Percentiles rank a stretch among this genome's conserved stretches.
Evolutionary conservation across 768 basidiomycete genomes (phyloP).

Genomic region (Coprinopsis marcescibilis): DNA sequence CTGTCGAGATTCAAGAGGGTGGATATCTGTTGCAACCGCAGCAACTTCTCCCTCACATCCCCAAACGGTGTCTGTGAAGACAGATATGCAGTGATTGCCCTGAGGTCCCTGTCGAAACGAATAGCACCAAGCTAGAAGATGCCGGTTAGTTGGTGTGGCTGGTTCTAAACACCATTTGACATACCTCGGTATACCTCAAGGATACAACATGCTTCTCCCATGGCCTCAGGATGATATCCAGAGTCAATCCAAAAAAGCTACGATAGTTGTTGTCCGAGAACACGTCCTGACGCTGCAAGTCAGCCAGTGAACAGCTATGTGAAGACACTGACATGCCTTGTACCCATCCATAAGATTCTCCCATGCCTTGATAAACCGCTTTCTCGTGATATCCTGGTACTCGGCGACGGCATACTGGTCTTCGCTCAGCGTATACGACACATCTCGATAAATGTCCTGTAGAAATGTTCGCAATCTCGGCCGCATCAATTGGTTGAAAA

Average conservation of each 20-base stretch:
- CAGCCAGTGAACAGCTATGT: constrained; percentile 2
- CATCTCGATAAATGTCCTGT: constrained; percentile 84
- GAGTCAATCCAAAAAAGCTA: constrained; percentile 74
- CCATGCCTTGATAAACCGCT: constrained; percentile 89
- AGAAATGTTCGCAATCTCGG: constrained; percentile 82
- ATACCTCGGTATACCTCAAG: constrained; percentile 83
- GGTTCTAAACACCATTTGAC: constrained; percentile 14
- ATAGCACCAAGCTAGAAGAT: constrained; percentile 80
- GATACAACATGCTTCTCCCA: constrained; percentile 88
- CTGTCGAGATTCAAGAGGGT: constrained; percentile 85
- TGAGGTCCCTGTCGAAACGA: constrained; percentile 88
- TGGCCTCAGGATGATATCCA: constrained; percentile 86
- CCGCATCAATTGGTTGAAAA: constrained; percentile 92
- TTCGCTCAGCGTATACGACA: constrained; percentile 85
- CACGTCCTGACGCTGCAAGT: constrained; percentile 49
- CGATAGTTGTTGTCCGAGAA: constrained; percentile 89
- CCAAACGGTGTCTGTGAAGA: constrained; percentile 87
- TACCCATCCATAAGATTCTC: constrained; percentile 82
- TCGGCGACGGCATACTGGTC: constrained; percentile 80
- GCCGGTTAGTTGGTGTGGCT: background rate
- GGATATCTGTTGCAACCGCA: constrained; percentile 87
- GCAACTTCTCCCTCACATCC: constrained; percentile 87
- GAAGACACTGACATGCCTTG: constrained; percentile 46
- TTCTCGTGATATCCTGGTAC: constrained; percentile 79
- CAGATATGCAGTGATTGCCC: constrained; percentile 77